Evolutionary conservation across 1,284 basidiomycete species (phyloP).

Genomic region (Leccinum fallax): DNA sequence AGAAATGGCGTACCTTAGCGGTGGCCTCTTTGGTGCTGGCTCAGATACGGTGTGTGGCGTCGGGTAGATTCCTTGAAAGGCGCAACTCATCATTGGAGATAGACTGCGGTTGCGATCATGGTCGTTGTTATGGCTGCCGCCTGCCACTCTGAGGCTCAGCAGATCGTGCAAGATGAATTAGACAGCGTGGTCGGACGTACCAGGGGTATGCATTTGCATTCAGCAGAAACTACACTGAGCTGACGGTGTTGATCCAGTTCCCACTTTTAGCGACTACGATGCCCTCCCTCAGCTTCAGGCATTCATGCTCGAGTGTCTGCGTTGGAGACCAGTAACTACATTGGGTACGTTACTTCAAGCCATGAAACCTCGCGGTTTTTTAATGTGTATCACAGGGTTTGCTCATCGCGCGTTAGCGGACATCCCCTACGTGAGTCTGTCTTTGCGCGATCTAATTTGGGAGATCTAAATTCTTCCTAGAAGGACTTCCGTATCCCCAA

Average conservation of each 20-base stretch:
- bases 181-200: slow-evolving; percentile 45
- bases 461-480: slow-evolving; percentile 17
- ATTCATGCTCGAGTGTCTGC: slow-evolving; percentile 46
- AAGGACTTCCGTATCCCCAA: slow-evolving; percentile 34
- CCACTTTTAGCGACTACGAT: slow-evolving; percentile 42
- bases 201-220: slow-evolving; percentile 32
- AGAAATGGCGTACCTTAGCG: slow-evolving; percentile 45
- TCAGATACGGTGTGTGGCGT: slow-evolving; percentile 41
- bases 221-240: background rate
- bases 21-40: slow-evolving; percentile 47
- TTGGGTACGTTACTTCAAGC: slow-evolving; percentile 21
- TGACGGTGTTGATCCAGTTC: slow-evolving; percentile 32
- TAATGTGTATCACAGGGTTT: slow-evolving; percentile 28
- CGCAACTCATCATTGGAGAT: slow-evolving; percentile 4
- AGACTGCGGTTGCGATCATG: slow-evolving; percentile 48
- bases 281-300: slow-evolving; percentile 43
- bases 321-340: slow-evolving; percentile 47
- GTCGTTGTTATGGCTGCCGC: slow-evolving; percentile 54
- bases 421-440: slow-evolving; percentile 32
- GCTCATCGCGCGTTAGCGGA: slow-evolving; percentile 32
- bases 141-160: slow-evolving; percentile 42
- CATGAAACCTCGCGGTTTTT: background rate
- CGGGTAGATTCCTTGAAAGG: background rate
- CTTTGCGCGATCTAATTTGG: background rate
- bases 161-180: slow-evolving; percentile 47